Evolutionary conservation across 2,329 filamentous ascomycete genomes (phyloP).

Genomic region (Periglandula ipomoeae): DNA sequence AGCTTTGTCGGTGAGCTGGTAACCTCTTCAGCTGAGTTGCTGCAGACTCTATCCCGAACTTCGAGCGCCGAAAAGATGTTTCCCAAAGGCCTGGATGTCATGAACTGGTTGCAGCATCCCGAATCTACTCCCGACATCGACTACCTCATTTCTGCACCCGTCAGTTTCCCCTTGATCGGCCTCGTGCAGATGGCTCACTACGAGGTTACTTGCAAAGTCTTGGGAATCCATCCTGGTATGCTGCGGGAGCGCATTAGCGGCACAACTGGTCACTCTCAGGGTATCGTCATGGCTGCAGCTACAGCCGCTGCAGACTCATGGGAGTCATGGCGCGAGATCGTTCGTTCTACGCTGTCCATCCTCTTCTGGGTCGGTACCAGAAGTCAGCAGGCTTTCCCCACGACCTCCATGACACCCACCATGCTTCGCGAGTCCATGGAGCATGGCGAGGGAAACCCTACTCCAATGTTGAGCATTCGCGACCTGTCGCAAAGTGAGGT

Average conservation of each 20-base stretch:
- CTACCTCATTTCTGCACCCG: slow-evolving; percentile 87
- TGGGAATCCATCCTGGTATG: slow-evolving; percentile 83
- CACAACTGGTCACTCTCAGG: slow-evolving; percentile 93
- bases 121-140: slow-evolving; percentile 89
- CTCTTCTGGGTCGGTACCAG: slow-evolving; percentile 98
- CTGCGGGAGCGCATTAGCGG: slow-evolving; percentile 78
- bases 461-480: slow-evolving; percentile 95
- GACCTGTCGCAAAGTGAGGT: slow-evolving; percentile 82
- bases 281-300: slow-evolving; percentile 84
- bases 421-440: slow-evolving; percentile 90
- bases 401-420: slow-evolving; percentile 83
- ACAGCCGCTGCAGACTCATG: slow-evolving; percentile 86
- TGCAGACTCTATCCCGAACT: slow-evolving; percentile 77
- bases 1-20: slow-evolving; percentile 85
- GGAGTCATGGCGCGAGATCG: slow-evolving; percentile 79
- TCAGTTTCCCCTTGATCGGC: slow-evolving; percentile 93
- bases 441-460: slow-evolving; percentile 88
- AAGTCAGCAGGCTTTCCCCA: slow-evolving; percentile 94
- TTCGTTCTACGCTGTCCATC: slow-evolving; percentile 75
- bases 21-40: slow-evolving; percentile 68
- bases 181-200: slow-evolving; percentile 95
- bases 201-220: slow-evolving; percentile 82
- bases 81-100: slow-evolving; percentile 89
- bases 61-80: slow-evolving; percentile 90
- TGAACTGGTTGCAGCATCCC: slow-evolving; percentile 83